Evolutionary conservation across 116 monocot species (phyloP).

Genomic region (Dioscorea cayenensis): DNA sequence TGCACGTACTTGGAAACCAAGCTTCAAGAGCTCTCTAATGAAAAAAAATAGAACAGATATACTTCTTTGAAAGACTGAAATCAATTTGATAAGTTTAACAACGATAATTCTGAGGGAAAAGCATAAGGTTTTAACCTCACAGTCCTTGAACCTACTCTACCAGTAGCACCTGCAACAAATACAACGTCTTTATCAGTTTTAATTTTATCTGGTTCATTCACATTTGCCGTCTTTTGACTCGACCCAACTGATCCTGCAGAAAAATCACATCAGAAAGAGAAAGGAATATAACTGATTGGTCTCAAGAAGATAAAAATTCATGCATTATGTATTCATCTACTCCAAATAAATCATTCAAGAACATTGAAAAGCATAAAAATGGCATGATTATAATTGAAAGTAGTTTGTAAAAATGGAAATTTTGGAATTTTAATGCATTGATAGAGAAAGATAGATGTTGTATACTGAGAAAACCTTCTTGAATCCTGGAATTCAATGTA

Average conservation of each 20-base stretch:
- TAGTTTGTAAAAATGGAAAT: no score
- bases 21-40: constrained; percentile 77
- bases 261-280: neutral
- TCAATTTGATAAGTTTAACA: neutral
- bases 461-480: no score
- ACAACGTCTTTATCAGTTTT: constrained; percentile 38
- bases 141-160: constrained; percentile 84
- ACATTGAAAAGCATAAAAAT: no score
- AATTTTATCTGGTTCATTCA: constrained; percentile 14
- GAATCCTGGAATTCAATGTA: no score
- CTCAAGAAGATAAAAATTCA: neutral
- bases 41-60: neutral
- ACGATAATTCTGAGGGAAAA: neutral
- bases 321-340: neutral
- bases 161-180: constrained; percentile 91
- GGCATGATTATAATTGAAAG: no score
- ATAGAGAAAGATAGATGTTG: no score
- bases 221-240: constrained; percentile 2
- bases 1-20: constrained; percentile 78
- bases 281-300: neutral
- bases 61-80: neutral
- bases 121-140: constrained; percentile 46
- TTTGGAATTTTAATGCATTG: no score
- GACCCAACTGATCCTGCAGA: constrained; percentile 12
- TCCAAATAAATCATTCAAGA: no score